These are phyloP conservation scores for Suhomyces yuchorum DNA, from an alignment of 1,139 yeast species.

Conservation along the genomic window DNA sequence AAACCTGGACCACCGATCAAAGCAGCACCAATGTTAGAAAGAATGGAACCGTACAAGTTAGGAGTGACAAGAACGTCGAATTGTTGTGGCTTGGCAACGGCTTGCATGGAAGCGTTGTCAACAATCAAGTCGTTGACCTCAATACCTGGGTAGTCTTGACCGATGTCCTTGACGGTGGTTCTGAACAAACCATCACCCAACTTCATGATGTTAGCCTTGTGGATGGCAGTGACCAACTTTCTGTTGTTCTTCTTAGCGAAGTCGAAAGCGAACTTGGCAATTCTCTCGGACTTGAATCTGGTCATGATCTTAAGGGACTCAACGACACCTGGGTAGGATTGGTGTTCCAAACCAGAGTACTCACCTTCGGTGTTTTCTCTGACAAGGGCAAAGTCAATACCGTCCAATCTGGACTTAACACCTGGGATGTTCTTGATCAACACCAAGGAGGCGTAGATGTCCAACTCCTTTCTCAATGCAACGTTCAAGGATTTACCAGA, in stretches of 20 bases:
- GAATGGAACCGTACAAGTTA: slow-evolving; percentile 94
- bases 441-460: slow-evolving; percentile 91
- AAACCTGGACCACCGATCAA: slow-evolving; percentile 98
- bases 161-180: slow-evolving; percentile 88
- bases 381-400: slow-evolving; percentile 89
- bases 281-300: slow-evolving; percentile 92
- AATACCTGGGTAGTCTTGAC: slow-evolving; percentile 85
- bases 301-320: slow-evolving; percentile 96
- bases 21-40: slow-evolving; percentile 98
- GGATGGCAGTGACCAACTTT: slow-evolving; percentile 92
- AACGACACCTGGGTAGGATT: slow-evolving; percentile 96
- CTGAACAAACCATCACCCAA: slow-evolving; percentile 98
- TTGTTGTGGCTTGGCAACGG: slow-evolving; percentile 97
- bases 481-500: slow-evolving; percentile 77
- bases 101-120: slow-evolving; percentile 99
- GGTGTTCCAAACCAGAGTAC: slow-evolving; percentile 97
- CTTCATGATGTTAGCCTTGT: slow-evolving; percentile 99
- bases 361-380: slow-evolving; percentile 99
- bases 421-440: slow-evolving; percentile 94
- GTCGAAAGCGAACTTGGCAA: slow-evolving; percentile 96
- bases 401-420: slow-evolving; percentile 83
- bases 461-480: slow-evolving; percentile 94
- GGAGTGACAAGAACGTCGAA: slow-evolving; percentile 98
- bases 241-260: slow-evolving; percentile 92
- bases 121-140: slow-evolving; percentile 91